Evolutionary conservation across 257 asterid genomes (phyloP).

Genomic region (Solanum sparsipilum): DNA sequence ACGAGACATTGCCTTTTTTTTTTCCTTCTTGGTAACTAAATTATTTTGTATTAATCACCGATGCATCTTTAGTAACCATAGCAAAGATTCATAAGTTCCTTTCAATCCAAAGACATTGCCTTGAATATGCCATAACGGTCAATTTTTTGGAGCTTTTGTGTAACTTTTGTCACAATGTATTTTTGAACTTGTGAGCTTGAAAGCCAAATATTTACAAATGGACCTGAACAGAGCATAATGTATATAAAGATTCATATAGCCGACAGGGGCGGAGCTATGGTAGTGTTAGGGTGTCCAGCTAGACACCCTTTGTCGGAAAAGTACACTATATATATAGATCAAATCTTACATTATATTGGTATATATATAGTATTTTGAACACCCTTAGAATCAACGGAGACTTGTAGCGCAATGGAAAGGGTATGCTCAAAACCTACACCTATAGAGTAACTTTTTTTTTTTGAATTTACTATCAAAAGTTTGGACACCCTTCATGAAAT

Average conservation of each 20-base stretch:
- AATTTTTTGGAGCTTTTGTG: neutral
- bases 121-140: neutral
- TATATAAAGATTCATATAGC: neutral
- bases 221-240: neutral
- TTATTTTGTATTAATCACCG: neutral
- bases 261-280: too few species aligned
- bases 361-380: too few species aligned
- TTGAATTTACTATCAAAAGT: too few species aligned
- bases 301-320: too few species aligned
- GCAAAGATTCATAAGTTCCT: neutral
- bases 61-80: neutral
- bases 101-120: neutral
- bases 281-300: too few species aligned
- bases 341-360: too few species aligned
- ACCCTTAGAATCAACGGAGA: too few species aligned
- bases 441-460: too few species aligned
- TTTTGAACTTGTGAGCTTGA: neutral
- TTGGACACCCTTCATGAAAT: too few species aligned
- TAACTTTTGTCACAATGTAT: neutral
- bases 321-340: too few species aligned
- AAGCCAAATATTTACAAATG: neutral
- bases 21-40: neutral
- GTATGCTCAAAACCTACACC: too few species aligned
- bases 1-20: neutral
- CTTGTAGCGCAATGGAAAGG: too few species aligned